These are phyloP conservation scores for Leucocoprinus leucothites DNA, from an alignment of 768 basidiomycete species.

Conservation along the genomic window DNA sequence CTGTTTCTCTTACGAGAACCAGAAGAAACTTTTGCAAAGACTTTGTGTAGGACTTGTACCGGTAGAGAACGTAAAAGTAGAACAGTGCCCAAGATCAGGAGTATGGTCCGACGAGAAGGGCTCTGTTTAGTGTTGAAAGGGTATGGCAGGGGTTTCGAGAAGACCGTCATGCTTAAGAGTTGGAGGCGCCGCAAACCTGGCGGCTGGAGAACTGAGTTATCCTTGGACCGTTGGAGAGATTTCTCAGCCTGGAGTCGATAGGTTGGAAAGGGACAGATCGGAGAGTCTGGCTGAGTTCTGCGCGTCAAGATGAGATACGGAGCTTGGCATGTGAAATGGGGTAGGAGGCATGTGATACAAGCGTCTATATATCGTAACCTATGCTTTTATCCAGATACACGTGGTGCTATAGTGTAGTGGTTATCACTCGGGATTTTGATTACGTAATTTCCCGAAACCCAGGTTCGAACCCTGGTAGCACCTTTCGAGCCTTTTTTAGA, in stretches of 20 bases:
- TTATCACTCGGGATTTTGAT: slow-evolving; percentile 12
- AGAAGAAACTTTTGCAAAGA: slow-evolving; percentile 23
- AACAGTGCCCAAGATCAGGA: slow-evolving; percentile 45
- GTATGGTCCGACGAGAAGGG: slow-evolving; percentile 28
- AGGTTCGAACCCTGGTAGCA: slow-evolving; percentile 12
- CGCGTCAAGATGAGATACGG: not conserved
- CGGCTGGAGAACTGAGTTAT: too few relatives aligned
- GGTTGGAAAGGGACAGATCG: not conserved
- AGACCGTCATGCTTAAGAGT: slow-evolving; percentile 18
- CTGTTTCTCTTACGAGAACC: slow-evolving; percentile 14
- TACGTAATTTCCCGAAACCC: slow-evolving; percentile 4
- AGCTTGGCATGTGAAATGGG: not conserved
- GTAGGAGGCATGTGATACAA: too few relatives aligned
- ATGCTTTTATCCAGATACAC: not conserved
- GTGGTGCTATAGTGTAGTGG: slow-evolving; percentile 11
- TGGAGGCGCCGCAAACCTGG: too few relatives aligned
- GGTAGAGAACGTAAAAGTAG: slow-evolving; percentile 40
- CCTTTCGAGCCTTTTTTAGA: too few relatives aligned
- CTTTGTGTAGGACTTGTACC: slow-evolving; percentile 33
- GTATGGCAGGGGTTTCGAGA: slow-evolving; percentile 20
- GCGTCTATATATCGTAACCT: too few relatives aligned
- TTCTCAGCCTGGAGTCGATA: not conserved
- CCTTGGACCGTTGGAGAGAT: too few relatives aligned
- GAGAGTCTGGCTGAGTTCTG: not conserved
- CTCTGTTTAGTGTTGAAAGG: slow-evolving; percentile 9